Evolutionary conservation across 495 filamentous ascomycete genomes (phyloP).

Genomic region (Hapsidospora chrysogenum): DNA sequence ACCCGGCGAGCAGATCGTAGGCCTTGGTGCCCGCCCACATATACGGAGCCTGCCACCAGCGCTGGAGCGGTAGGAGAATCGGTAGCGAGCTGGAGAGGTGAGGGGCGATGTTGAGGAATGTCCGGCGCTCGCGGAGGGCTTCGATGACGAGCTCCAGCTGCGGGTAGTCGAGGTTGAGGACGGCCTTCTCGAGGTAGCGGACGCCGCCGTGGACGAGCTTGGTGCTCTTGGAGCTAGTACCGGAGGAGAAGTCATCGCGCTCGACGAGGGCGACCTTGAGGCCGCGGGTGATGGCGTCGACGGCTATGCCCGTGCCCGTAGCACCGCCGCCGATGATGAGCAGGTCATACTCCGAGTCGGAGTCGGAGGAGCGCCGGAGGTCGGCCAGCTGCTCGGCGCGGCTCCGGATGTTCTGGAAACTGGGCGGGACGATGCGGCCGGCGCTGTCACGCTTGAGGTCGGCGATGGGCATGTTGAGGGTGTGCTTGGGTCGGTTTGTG

Average conservation of each 20-base stretch:
- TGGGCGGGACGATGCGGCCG: slow-evolving; percentile 43
- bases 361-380: slow-evolving; percentile 19
- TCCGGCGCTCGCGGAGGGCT: slow-evolving; percentile 57
- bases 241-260: slow-evolving; percentile 58
- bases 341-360: slow-evolving; percentile 37
- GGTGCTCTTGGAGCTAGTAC: slow-evolving; percentile 65
- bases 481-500: not conserved
- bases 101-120: slow-evolving; percentile 65
- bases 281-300: slow-evolving; percentile 60
- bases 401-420: slow-evolving; percentile 43
- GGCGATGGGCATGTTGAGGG: slow-evolving; percentile 2
- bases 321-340: slow-evolving; percentile 60
- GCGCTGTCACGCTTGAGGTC: slow-evolving; percentile 3
- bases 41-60: slow-evolving; percentile 71
- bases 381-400: slow-evolving; percentile 36
- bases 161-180: slow-evolving; percentile 63
- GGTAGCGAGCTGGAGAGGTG: slow-evolving; percentile 67
- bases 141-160: slow-evolving; percentile 65
- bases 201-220: slow-evolving; percentile 71
- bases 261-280: slow-evolving; percentile 62
- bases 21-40: slow-evolving; percentile 66
- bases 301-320: slow-evolving; percentile 56
- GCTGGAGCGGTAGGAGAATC: slow-evolving; percentile 64
- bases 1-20: slow-evolving; percentile 61
- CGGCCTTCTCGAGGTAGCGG: slow-evolving; percentile 62